phyloP scores from a whole-genome alignment of 306 rosid genomes.

The Cucumis hystrix region DNA sequence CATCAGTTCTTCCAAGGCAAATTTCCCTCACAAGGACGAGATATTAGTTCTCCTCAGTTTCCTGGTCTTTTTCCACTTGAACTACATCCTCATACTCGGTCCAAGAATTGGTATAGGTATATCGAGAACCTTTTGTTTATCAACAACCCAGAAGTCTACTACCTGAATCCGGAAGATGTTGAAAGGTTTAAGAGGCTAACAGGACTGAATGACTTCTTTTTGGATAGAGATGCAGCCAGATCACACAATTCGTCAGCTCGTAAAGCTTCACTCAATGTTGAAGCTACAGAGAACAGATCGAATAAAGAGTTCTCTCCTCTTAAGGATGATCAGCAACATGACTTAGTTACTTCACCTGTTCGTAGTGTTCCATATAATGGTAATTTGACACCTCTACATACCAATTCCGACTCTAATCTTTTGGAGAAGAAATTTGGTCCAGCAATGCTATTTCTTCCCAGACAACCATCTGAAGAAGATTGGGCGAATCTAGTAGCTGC shows the following conservation, averaged over 20 bases:
- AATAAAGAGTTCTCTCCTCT: not conserved
- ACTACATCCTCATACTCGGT: conserved; percentile 3
- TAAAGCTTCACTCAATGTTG: not conserved
- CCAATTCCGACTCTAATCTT: conserved; percentile 9
- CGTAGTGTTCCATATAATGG: not conserved
- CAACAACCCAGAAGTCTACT: not conserved
- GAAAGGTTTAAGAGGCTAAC: conserved; percentile 63
- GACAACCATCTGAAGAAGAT: conserved; percentile 33
- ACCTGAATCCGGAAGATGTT: conserved; percentile 27
- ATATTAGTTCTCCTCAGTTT: not conserved
- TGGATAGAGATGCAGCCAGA: conserved; percentile 30
- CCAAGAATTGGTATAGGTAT: not conserved
- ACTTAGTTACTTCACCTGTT: not conserved
- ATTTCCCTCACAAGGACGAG: not conserved
- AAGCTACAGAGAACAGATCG: not conserved
- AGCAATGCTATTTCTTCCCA: conserved; percentile 44
- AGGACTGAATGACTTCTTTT: conserved; percentile 34
- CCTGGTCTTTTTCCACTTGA: not conserved
- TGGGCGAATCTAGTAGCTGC: conserved; percentile 44
- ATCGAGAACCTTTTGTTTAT: not conserved
- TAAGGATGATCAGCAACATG: not conserved
- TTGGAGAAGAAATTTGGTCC: conserved; percentile 23
- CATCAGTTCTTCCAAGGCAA: not conserved
- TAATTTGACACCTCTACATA: not conserved
- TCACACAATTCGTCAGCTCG: conserved; percentile 4